Evolutionary conservation across 2,329 filamentous ascomycete genomes (phyloP), one percentile per base, ranked within the genome.

Genomic region (Curvularia hawaiiensis): DNA sequence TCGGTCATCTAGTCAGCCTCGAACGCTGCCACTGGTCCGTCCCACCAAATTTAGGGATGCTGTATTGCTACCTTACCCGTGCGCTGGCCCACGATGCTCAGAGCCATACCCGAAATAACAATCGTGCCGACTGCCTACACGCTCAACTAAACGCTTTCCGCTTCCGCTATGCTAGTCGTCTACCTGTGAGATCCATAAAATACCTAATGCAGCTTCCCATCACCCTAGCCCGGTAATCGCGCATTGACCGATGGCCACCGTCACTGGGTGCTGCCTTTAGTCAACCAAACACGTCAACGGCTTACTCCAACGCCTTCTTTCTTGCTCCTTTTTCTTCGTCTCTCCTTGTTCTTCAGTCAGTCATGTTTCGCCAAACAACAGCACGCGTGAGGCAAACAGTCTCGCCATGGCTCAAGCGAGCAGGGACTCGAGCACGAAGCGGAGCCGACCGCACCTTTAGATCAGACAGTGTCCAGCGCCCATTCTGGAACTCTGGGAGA

Each of bases 401-500:
- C 59, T 67, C 67, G 50, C 69, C 71, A 44, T 49, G 66, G 43
- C 55, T 75, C 58, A 73, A 60, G 67, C 68, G 70, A 62, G 58
- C 65, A 52, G 62, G 61, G 44, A 54, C 61, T 40, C 68, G 72
- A 54, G 56, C 65, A 47, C 69, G 67, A 54, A 67, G 62, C 53
- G 63, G 66, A 65, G 56, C 66, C 54, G 69, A 69, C 41, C 64
- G 66, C 16, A 52, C 58, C n/a, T 58, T 64, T 56, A 70, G 58
- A 51, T 45, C 66, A 22, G 61, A 53, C 24, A 31, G 43, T 33
- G 48, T 61, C 16, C 70, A 66, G 38, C 70, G 64, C 38, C 65
- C 73, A 1, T 81, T 81, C 58, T 82, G 79, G 83, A 81, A 78
- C 2, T 80, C 80, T 2, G 72, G 77, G 18, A 77, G 79, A 43